A percentile compares a stretch with the other conserved stretches of the same genome.
Conservation (phyloP, 2,329 filamentous ascomycete genomes). For the Colletotrichum sp. region DNA sequence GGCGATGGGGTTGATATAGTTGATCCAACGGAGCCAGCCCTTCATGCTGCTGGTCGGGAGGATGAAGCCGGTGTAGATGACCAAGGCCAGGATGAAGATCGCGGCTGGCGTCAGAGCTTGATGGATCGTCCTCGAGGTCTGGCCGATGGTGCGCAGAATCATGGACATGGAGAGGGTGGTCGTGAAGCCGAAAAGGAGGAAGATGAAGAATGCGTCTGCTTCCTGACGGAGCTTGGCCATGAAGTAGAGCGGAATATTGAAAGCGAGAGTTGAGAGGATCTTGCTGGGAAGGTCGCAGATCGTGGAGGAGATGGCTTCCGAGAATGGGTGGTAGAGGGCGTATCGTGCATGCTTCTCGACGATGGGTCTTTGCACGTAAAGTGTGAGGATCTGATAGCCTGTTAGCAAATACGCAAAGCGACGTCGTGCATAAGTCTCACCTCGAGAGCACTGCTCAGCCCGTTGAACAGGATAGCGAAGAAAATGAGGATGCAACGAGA, state of each 20-base stretch:
- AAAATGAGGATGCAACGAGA: constrained; percentile 28
- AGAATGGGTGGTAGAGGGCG: constrained; percentile 36
- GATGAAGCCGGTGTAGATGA: constrained; percentile 60
- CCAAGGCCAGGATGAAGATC: constrained; percentile 54
- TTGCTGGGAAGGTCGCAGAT: constrained; percentile 30
- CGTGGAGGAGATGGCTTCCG: constrained; percentile 9
- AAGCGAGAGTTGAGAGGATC: constrained; percentile 55
- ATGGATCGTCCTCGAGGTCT: constrained; percentile 52
- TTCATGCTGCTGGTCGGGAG: constrained; percentile 46
- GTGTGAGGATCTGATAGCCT: constrained; percentile 14
- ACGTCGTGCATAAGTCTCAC: not conserved
- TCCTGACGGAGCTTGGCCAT: constrained; percentile 65
- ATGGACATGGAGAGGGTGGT: constrained; percentile 54
- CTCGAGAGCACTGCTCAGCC: constrained; percentile 28
- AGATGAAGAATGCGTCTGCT: constrained; percentile 59
- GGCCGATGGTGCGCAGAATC: constrained; percentile 56
- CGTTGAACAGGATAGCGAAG: constrained; percentile 36
- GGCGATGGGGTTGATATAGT: constrained; percentile 52
- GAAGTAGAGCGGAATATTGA: constrained; percentile 70
- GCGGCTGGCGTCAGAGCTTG: constrained; percentile 59
- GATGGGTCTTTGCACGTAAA: constrained; percentile 29
- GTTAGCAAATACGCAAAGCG: not conserved
- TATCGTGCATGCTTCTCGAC: constrained; percentile 31
- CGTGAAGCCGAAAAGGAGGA: constrained; percentile 55
- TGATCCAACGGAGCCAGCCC: constrained; percentile 58